Percentiles rank a stretch among this genome's conserved stretches.
phyloP scores from a whole-genome alignment of 345 rosid genomes.

The Hibiscus mutabilis region DNA sequence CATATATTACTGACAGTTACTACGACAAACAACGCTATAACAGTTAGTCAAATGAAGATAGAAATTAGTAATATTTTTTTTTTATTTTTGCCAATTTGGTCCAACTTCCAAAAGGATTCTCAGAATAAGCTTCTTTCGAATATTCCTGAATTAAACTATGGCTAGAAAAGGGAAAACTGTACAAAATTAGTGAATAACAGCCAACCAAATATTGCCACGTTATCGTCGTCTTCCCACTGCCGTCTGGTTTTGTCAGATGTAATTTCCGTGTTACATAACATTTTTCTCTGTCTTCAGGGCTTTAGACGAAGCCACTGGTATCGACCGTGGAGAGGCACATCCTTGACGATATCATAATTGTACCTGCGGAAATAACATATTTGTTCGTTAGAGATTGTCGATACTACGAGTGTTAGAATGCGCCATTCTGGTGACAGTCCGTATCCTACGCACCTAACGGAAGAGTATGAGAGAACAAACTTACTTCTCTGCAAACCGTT shows the following conservation, averaged over 20 bases:
- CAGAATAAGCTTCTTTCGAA: neutral
- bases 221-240: neutral
- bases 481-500: conserved; percentile 46
- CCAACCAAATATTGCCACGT: neutral
- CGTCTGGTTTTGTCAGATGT: conserved; percentile 1
- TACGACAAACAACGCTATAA: neutral
- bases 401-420: conserved; percentile 15
- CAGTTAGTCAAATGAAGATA: neutral
- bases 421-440: conserved; percentile 5
- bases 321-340: conserved; percentile 58
- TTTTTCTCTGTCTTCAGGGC: conserved; percentile 12
- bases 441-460: conserved; percentile 28
- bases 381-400: conserved; percentile 25
- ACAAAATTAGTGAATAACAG: conserved; percentile 10
- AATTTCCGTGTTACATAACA: conserved; percentile 8
- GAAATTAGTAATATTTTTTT: neutral
- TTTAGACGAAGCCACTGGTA: conserved; percentile 59
- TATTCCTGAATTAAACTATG: neutral
- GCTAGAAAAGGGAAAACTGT: neutral
- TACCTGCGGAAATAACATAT: conserved; percentile 37
- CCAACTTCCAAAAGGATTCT: neutral
- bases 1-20: conserved; percentile 1
- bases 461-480: neutral
- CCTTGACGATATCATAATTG: conserved; percentile 64
- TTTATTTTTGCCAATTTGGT: neutral